phyloP scores from a whole-genome alignment of 768 basidiomycete genomes.

The Boletus barrowsii region DNA sequence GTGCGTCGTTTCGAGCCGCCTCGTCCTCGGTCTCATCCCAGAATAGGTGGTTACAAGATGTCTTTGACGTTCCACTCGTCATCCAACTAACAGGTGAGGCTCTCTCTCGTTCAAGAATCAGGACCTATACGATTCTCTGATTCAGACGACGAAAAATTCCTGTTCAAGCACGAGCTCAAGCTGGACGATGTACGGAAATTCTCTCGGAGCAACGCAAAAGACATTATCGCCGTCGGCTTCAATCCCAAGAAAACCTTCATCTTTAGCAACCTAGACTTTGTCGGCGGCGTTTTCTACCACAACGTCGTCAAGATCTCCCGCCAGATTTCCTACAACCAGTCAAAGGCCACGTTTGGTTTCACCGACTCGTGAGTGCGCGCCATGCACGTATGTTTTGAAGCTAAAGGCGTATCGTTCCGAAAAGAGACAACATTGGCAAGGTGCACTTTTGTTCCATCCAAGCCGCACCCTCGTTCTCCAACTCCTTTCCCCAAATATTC shows the following conservation, averaged over 20 bases:
- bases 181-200: constrained; percentile 84
- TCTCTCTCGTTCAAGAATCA: not conserved
- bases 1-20: constrained; percentile 42
- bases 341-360: constrained; percentile 96
- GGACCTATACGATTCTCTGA: not conserved
- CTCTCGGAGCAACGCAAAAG: constrained; percentile 82
- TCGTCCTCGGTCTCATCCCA: not conserved
- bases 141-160: constrained; percentile 95
- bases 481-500: constrained; percentile 98
- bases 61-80: constrained; percentile 92
- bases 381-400: not conserved
- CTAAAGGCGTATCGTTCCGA: not conserved
- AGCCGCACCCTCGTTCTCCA: constrained; percentile 94
- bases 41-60: constrained; percentile 90
- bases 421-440: constrained; percentile 96
- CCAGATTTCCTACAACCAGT: constrained; percentile 89
- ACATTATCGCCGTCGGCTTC: constrained; percentile 97
- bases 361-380: constrained; percentile 74
- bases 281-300: constrained; percentile 91
- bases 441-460: constrained; percentile 95
- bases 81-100: constrained; percentile 86
- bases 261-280: constrained; percentile 87
- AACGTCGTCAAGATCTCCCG: constrained; percentile 92
- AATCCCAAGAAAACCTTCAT: constrained; percentile 92
- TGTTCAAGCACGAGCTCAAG: constrained; percentile 94